Evolutionary conservation across 208 protist genomes (phyloP).

Genomic region (Trypanosomatidae sp.): DNA sequence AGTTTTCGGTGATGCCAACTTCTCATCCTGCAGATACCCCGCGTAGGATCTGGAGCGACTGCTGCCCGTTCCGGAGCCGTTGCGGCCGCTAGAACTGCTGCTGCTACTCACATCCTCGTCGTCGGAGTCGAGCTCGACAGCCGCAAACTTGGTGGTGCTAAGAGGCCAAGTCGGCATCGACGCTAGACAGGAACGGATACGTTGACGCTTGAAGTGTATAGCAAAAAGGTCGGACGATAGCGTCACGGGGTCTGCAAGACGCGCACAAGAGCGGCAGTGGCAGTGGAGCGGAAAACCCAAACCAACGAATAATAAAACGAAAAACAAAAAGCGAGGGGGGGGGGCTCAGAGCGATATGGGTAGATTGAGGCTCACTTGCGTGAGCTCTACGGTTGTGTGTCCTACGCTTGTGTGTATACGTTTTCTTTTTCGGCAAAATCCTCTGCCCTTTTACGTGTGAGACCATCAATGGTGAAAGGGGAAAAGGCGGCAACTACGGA

Average conservation of each 20-base stretch:
- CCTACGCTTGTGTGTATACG: not conserved
- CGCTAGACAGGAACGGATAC: not conserved
- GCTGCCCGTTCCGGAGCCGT: constrained; percentile 2
- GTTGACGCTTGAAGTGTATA: not conserved
- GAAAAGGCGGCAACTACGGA: not conserved
- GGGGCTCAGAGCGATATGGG: no score
- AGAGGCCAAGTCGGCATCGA: constrained; percentile 20
- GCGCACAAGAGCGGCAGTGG: not conserved
- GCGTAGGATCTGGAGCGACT: not conserved
- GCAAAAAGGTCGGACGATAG: not conserved
- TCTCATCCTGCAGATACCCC: not conserved
- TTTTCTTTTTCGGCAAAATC: not conserved
- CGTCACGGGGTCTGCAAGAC: not conserved
- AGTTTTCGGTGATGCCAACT: not conserved
- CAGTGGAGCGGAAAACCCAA: not conserved
- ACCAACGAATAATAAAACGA: not conserved
- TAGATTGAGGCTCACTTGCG: not conserved
- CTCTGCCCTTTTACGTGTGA: not conserved
- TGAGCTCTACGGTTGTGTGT: not conserved
- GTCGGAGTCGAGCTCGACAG: constrained; percentile 25
- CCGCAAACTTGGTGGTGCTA: not conserved
- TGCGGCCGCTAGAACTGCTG: not conserved
- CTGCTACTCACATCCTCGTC: constrained; percentile 15
- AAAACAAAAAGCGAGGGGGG: not conserved
- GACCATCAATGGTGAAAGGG: not conserved